A percentile compares a stretch with the other conserved stretches of the same genome.
Conservation (phyloP, 306 rosid species). For the Cajanus cajan region DNA sequence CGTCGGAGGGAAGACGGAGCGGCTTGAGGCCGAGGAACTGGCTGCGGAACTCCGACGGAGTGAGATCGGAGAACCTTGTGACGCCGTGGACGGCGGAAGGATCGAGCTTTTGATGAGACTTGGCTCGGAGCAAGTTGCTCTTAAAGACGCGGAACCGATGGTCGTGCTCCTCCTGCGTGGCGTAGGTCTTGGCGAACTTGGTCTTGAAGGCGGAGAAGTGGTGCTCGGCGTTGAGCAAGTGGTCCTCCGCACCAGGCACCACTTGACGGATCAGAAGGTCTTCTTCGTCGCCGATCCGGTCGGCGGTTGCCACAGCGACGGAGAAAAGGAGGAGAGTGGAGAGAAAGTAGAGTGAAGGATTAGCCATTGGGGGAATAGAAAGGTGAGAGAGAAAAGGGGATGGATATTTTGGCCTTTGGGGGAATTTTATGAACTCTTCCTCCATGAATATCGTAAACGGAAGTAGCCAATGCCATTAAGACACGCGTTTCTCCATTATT, state of each 20-base stretch:
- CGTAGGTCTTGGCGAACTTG: slow-evolving; percentile 55
- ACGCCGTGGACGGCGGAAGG: slow-evolving; percentile 77
- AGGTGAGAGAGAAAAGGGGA: neutral
- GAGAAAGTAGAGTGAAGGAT: neutral
- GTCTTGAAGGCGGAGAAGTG: slow-evolving; percentile 74
- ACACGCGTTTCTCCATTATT: slow-evolving; percentile 21
- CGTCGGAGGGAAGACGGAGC: slow-evolving; percentile 58
- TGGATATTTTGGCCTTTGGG: neutral
- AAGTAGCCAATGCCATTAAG: neutral
- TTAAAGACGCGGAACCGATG: slow-evolving; percentile 57
- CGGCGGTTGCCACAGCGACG: slow-evolving; percentile 30
- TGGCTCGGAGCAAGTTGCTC: slow-evolving; percentile 63
- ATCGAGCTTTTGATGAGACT: slow-evolving; percentile 67
- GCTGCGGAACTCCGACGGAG: slow-evolving; percentile 61
- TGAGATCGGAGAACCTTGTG: slow-evolving; percentile 82
- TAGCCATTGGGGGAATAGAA: slow-evolving; percentile 32
- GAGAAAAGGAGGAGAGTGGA: slow-evolving; percentile 24
- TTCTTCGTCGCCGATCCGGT: slow-evolving; percentile 18
- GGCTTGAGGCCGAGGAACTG: slow-evolving; percentile 67
- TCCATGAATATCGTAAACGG: neutral
- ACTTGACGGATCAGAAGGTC: slow-evolving; percentile 61
- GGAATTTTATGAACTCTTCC: neutral
- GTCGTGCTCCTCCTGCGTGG: slow-evolving; percentile 64
- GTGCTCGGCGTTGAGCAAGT: slow-evolving; percentile 53
- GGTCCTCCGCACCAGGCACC: slow-evolving; percentile 51